These are phyloP conservation scores for Penicillium sp. DNA, from an alignment of 2,329 filamentous ascomycete genomes.

Conservation along the genomic window DNA sequence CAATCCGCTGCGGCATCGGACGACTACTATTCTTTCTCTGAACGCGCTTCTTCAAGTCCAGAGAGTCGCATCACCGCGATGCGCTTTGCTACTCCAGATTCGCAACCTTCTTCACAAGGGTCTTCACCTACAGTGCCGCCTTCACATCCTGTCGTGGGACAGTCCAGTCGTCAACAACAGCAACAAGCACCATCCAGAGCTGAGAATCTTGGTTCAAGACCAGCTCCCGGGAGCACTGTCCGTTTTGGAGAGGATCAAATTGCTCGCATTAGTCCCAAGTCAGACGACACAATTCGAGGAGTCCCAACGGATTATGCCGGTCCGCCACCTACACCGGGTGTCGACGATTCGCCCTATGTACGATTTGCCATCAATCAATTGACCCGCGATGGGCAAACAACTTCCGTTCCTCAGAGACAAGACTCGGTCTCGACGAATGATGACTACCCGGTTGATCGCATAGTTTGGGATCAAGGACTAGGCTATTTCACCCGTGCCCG, in stretches of 20 bases:
- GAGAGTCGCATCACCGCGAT: slow-evolving; percentile 36
- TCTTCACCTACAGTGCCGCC: slow-evolving; percentile 28
- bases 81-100: slow-evolving; percentile 44
- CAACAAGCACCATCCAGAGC: slow-evolving; percentile 4
- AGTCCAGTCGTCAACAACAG: slow-evolving; percentile 5
- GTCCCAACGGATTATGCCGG: slow-evolving; percentile 27
- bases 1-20: slow-evolving; percentile 47
- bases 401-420: slow-evolving; percentile 48
- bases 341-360: slow-evolving; percentile 82
- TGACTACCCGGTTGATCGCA: slow-evolving; percentile 48
- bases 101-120: slow-evolving; percentile 28
- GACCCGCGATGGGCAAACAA: slow-evolving; percentile 63
- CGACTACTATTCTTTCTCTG: slow-evolving; percentile 47
- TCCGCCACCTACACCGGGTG: slow-evolving; percentile 60
- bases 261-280: slow-evolving; percentile 18
- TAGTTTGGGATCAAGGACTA: slow-evolving; percentile 45
- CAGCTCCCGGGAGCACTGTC: slow-evolving; percentile 23
- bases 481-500: slow-evolving; percentile 38
- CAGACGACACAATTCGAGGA: slow-evolving; percentile 24
- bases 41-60: slow-evolving; percentile 34
- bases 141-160: slow-evolving; percentile 16
- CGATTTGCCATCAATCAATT: slow-evolving; percentile 84
- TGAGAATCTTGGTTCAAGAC: slow-evolving; percentile 12
- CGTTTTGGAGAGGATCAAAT: slow-evolving; percentile 26
- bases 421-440: slow-evolving; percentile 37